These are phyloP conservation scores for Mucuna pruriens DNA, from an alignment of 306 rosid species.

Conservation along the genomic window DNA sequence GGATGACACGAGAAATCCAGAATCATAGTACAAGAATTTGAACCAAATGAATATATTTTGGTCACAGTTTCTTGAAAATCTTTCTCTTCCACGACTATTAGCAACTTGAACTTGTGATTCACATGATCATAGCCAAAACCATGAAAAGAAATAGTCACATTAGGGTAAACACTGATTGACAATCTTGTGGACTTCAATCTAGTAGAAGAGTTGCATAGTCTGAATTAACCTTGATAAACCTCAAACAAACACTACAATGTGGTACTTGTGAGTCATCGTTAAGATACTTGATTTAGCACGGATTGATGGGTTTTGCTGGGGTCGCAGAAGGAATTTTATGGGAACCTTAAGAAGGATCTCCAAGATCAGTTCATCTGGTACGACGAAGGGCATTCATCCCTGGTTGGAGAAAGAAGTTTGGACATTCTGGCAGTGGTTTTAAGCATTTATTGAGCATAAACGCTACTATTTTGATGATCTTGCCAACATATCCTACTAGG, in stretches of 20 bases:
- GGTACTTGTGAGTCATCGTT: background rate
- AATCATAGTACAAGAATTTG: background rate
- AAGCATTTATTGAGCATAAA: too few species aligned
- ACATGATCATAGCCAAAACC: slow-evolving; percentile 40
- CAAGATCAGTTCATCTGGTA: background rate
- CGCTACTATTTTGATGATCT: too few species aligned
- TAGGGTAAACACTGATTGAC: background rate
- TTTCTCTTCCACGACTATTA: background rate
- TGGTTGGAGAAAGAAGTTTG: too few species aligned
- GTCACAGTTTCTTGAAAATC: background rate
- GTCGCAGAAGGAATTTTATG: too few species aligned
- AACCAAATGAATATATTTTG: slow-evolving; percentile 19
- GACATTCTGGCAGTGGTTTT: too few species aligned
- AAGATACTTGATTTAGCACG: background rate
- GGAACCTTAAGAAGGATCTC: background rate
- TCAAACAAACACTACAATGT: slow-evolving; percentile 21
- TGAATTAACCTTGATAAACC: background rate
- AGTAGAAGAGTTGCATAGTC: slow-evolving; percentile 35
- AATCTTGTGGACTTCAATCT: background rate
- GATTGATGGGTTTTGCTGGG: background rate
- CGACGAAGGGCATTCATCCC: too few species aligned
- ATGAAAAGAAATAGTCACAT: fast-evolving
- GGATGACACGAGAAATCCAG: background rate
- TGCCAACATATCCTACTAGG: too few species aligned
- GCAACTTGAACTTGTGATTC: slow-evolving; percentile 28